A percentile compares a stretch with the other conserved stretches of the same genome.
Evolutionary conservation across 1,284 basidiomycete genomes (phyloP).

Genomic region (Schizopora paradoxa): DNA sequence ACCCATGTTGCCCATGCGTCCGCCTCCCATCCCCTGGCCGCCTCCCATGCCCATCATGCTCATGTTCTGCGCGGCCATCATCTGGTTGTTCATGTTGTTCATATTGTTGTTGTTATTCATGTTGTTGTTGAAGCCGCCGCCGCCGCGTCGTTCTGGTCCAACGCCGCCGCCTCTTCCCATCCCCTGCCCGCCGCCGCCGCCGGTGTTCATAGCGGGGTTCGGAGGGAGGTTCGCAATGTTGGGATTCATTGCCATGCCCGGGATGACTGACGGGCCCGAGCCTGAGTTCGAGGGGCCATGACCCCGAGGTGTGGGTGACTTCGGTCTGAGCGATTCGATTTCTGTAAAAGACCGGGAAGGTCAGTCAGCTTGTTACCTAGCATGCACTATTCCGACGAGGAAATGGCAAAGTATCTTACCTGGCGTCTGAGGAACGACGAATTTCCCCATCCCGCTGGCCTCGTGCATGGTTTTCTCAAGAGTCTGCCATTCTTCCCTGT

Average conservation of each 20-base stretch:
- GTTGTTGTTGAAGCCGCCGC: slow-evolving; percentile 18
- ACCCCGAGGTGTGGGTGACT: slow-evolving; percentile 64
- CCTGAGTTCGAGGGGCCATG: slow-evolving; percentile 23
- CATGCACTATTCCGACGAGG: slow-evolving; percentile 19
- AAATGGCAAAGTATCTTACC: slow-evolving; percentile 28
- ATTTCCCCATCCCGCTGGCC: slow-evolving; percentile 49
- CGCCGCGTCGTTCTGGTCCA: slow-evolving; percentile 23
- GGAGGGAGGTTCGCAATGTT: slow-evolving; percentile 14
- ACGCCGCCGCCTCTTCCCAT: slow-evolving; percentile 22
- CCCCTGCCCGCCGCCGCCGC: slow-evolving; percentile 18
- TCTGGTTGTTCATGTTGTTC: slow-evolving; percentile 14
- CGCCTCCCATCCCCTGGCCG: slow-evolving; percentile 20
- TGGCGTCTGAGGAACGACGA: slow-evolving; percentile 63
- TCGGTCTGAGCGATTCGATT: slow-evolving; percentile 82
- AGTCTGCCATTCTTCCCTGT: slow-evolving; percentile 21
- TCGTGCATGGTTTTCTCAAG: slow-evolving; percentile 33
- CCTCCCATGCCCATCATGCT: slow-evolving; percentile 24
- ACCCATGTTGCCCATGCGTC: slow-evolving; percentile 23
- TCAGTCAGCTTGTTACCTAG: no score
- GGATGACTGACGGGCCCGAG: slow-evolving; percentile 22
- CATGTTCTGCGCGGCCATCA: slow-evolving; percentile 20
- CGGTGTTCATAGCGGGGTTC: slow-evolving; percentile 11
- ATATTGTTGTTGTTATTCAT: slow-evolving; percentile 21
- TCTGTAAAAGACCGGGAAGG: slow-evolving; percentile 48
- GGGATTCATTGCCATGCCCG: slow-evolving; percentile 21